Evolutionary conservation across 495 filamentous ascomycete genomes (phyloP).

Genomic region (Collariella sp.): DNA sequence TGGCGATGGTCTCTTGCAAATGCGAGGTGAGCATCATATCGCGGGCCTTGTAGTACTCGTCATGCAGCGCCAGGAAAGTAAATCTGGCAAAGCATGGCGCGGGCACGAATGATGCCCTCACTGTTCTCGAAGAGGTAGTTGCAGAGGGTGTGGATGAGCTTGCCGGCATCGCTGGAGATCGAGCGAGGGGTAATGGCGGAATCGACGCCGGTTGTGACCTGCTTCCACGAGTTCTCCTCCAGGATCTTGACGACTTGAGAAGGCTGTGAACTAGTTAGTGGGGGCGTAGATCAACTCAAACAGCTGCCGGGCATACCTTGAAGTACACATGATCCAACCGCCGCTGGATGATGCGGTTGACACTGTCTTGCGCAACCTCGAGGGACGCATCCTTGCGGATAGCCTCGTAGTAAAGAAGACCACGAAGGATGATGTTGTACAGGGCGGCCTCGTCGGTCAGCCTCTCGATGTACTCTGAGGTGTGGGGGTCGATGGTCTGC

Average conservation of each 20-base stretch:
- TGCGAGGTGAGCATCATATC: conserved; percentile 99
- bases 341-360: conserved; percentile 88
- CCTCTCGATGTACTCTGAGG: conserved; percentile 95
- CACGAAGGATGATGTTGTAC: conserved; percentile 82
- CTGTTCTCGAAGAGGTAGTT: conserved; percentile 90
- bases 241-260: conserved; percentile 85
- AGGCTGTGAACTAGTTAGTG: conserved; percentile 48
- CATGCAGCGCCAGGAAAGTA: conserved; percentile 96
- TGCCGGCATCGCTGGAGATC: conserved; percentile 52
- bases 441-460: conserved; percentile 84
- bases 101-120: conserved; percentile 89
- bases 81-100: conserved; percentile 96
- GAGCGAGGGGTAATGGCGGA: conserved; percentile 71
- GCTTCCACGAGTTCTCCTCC: conserved; percentile 87
- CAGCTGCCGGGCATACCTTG: conserved; percentile 51
- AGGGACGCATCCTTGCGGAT: conserved; percentile 62
- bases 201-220: conserved; percentile 60
- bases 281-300: not conserved
- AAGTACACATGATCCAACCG: conserved; percentile 97
- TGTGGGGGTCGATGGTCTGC: conserved; percentile 96
- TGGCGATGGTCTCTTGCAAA: conserved; percentile 87
- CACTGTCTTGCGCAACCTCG: conserved; percentile 65
- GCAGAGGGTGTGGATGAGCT: conserved; percentile 79
- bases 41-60: conserved; percentile 92
- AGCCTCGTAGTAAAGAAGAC: conserved; percentile 77